phyloP scores from a whole-genome alignment of 163 green algal species.

The Scenedesmus sp. region DNA sequence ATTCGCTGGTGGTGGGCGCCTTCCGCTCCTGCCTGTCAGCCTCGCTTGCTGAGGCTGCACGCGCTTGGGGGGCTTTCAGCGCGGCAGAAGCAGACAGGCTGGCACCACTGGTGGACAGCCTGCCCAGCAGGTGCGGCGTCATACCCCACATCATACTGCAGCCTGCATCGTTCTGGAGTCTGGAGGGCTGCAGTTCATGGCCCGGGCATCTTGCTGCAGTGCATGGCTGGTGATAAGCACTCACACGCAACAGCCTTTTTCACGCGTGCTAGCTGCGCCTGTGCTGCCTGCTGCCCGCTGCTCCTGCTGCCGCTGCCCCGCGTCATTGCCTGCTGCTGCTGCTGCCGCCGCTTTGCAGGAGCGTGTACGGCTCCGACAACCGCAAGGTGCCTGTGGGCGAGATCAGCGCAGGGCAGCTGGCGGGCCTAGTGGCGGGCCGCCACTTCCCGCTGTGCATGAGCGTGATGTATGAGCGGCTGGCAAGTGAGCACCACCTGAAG shows the following conservation, averaged over 20 bases:
- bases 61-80: constrained; percentile 67
- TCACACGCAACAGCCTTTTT: background rate
- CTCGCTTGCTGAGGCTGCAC: constrained; percentile 73
- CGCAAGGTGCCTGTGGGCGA: constrained; percentile 56
- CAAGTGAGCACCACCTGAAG: constrained; percentile 86
- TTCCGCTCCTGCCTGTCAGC: constrained; percentile 65
- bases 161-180: no score
- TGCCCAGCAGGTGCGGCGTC: constrained; percentile 65
- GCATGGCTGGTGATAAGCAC: background rate
- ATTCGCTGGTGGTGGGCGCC: constrained; percentile 46
- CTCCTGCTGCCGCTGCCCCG: background rate
- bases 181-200: no score
- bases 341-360: background rate
- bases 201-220: background rate
- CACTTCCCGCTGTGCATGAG: constrained; percentile 98
- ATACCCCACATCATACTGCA: no score
- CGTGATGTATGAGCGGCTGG: constrained; percentile 83
- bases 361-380: constrained; percentile 11
- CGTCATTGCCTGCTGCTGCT: no score
- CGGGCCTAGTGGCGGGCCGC: constrained; percentile 69
- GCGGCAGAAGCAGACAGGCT: constrained; percentile 80
- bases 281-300: background rate
- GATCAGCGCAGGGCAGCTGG: constrained; percentile 74
- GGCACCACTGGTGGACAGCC: constrained; percentile 78
- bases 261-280: background rate